Conservation (phyloP, 202 grass and related monocot genomes). For the Setaria viridis region DNA sequence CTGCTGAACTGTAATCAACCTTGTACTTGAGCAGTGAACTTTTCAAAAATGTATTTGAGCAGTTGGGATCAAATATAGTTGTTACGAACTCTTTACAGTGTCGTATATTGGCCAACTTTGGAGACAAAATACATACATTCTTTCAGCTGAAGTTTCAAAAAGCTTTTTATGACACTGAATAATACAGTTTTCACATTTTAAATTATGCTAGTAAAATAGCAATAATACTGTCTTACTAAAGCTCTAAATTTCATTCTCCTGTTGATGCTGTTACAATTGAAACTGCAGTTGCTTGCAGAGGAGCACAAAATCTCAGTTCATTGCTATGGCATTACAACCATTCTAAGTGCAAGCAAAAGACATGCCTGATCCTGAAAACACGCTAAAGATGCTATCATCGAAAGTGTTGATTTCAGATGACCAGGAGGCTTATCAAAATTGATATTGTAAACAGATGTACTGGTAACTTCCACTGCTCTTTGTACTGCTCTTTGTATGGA, state of each 20-base stretch:
- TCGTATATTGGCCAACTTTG: neutral
- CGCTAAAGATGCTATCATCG: neutral
- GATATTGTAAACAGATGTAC: neutral
- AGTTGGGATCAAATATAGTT: neutral
- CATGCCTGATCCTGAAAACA: neutral
- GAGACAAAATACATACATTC: neutral
- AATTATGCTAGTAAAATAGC: neutral
- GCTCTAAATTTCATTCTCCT: neutral
- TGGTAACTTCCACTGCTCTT: neutral
- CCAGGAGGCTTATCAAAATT: neutral
- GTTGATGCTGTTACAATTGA: neutral
- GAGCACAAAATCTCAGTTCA: neutral
- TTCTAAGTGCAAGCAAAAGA: neutral
- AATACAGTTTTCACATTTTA: neutral
- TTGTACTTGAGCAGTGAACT: too few species aligned
- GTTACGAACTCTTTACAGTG: neutral
- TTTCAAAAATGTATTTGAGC: neutral
- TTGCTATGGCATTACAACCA: neutral
- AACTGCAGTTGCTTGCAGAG: slow-evolving; percentile 9
- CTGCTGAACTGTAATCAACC: neutral
- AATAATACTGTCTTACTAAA: neutral
- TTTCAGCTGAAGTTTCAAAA: neutral
- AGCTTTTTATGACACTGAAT: neutral
- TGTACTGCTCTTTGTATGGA: neutral
- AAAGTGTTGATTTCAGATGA: neutral